phyloP scores from a whole-genome alignment of 176 grass and related monocot species.

The Saccharum officinarum region DNA sequence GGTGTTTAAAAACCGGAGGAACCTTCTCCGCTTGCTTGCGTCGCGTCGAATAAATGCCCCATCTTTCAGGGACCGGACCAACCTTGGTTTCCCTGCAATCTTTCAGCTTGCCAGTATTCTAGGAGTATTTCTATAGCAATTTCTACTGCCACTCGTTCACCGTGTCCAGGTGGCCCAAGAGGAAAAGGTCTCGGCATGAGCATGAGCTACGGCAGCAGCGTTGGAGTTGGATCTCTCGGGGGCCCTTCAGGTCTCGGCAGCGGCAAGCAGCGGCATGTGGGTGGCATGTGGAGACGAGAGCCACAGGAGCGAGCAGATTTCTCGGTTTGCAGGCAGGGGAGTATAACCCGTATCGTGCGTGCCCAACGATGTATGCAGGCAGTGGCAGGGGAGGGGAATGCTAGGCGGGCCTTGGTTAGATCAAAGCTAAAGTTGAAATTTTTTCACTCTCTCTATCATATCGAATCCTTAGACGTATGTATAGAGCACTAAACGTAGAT shows the following conservation, averaged over 20 bases:
- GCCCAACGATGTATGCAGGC: conserved; percentile 27
- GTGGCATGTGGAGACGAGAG: conserved; percentile 41
- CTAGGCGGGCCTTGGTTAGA: too few relatives aligned
- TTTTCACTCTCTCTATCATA: too few relatives aligned
- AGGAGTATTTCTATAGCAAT: background rate
- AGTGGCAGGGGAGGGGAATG: conserved; percentile 7
- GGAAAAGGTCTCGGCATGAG: background rate
- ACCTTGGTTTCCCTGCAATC: conserved; percentile 36
- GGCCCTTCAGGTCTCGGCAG: conserved; percentile 27
- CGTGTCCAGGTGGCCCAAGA: background rate
- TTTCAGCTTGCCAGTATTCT: background rate
- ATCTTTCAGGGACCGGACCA: conserved; percentile 35
- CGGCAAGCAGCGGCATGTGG: conserved; percentile 49
- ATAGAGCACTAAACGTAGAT: too few relatives aligned
- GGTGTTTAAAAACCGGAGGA: conserved; percentile 35
- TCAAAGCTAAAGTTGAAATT: too few relatives aligned
- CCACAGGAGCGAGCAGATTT: conserved; percentile 29
- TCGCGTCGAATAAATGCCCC: conserved; percentile 44
- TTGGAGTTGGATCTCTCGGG: conserved; percentile 19
- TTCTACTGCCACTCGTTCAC: conserved; percentile 25
- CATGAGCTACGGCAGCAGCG: background rate
- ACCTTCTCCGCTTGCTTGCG: conserved; percentile 38
- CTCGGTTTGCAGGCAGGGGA: conserved; percentile 5
- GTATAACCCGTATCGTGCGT: conserved; percentile 14
- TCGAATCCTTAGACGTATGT: too few relatives aligned